A percentile compares a stretch with the other conserved stretches of the same genome.
These are phyloP conservation scores for Penicillium cataractarum DNA, from an alignment of 495 filamentous ascomycete species.

Conservation along the genomic window DNA sequence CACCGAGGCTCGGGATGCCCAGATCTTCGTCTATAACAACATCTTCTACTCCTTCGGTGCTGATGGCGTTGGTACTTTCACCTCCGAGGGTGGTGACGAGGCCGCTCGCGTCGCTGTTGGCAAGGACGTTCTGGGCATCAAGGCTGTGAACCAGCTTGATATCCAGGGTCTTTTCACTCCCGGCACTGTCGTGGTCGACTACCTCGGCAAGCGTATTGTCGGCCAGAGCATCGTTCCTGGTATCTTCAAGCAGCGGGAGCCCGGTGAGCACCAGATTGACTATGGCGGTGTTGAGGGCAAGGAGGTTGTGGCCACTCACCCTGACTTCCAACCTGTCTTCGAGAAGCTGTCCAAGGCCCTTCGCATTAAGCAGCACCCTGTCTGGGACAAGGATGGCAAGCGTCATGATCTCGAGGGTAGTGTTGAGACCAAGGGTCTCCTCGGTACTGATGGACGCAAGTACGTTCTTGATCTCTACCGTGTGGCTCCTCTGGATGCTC, in stretches of 20 bases:
- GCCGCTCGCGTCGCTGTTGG: constrained; percentile 94
- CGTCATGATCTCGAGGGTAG: constrained; percentile 91
- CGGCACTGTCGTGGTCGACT: constrained; percentile 95
- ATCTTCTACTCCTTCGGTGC: constrained; percentile 99
- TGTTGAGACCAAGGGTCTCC: constrained; percentile 95
- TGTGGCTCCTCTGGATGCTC: constrained; percentile 87
- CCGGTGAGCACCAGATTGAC: constrained; percentile 97
- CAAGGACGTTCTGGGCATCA: constrained; percentile 93
- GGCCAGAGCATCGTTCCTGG: constrained; percentile 98
- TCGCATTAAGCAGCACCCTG: constrained; percentile 88
- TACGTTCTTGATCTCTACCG: constrained; percentile 97
- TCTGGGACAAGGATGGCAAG: constrained; percentile 96
- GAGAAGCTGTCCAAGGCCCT: constrained; percentile 86
- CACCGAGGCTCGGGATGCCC: constrained; percentile 87
- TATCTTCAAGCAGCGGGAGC: constrained; percentile 98
- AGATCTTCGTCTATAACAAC: constrained; percentile 99
- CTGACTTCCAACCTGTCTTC: constrained; percentile 82
- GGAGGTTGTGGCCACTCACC: constrained; percentile 88
- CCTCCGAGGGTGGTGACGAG: constrained; percentile 94
- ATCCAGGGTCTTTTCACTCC: constrained; percentile 92
- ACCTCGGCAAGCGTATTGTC: constrained; percentile 94
- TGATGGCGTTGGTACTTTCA: constrained; percentile 97
- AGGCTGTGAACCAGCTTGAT: constrained; percentile 94
- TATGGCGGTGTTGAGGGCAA: constrained; percentile 98
- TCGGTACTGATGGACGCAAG: constrained; percentile 96